These are phyloP conservation scores for Phanerodontia chrysosporium DNA, from an alignment of 768 basidiomycete genomes.

Conservation along the genomic window DNA sequence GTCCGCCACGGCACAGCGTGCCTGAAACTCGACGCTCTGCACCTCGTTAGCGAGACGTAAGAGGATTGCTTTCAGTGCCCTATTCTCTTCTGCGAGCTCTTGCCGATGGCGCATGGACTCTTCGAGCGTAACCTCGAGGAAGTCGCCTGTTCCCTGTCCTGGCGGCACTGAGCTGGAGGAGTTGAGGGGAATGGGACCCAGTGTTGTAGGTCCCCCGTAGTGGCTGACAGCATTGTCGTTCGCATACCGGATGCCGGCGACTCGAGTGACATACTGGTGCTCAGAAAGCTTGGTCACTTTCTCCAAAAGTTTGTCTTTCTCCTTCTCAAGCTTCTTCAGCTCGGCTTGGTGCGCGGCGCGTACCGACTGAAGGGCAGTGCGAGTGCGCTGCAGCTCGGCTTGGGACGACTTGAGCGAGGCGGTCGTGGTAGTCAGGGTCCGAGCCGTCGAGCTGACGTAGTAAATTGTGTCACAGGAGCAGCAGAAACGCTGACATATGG, in stretches of 20 bases:
- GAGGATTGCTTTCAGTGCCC: conserved; percentile 53
- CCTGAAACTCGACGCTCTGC: conserved; percentile 29
- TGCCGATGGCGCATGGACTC: conserved; percentile 66
- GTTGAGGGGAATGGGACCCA: conserved; percentile 41
- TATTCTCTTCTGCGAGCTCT: conserved; percentile 62
- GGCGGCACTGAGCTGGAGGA: conserved; percentile 9
- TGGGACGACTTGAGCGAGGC: conserved; percentile 66
- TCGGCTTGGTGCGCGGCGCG: conserved; percentile 68
- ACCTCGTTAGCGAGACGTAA: conserved; percentile 63
- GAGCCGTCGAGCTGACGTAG: conserved; percentile 39
- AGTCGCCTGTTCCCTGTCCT: conserved; percentile 41
- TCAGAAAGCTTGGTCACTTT: conserved; percentile 73
- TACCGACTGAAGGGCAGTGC: conserved; percentile 60
- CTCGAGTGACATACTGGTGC: conserved; percentile 3
- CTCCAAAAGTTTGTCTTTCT: conserved; percentile 69
- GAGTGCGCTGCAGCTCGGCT: conserved; percentile 68
- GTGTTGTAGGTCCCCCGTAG: conserved; percentile 28
- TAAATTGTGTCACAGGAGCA: background rate
- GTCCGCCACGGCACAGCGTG: background rate
- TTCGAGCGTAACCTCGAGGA: conserved; percentile 64
- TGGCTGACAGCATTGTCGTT: conserved; percentile 37
- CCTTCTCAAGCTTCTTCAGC: conserved; percentile 78
- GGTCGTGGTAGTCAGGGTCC: conserved; percentile 56
- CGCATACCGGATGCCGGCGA: conserved; percentile 35
- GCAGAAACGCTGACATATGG: background rate